Base-by-base conservation (phyloP, 1,284 basidiomycete genomes). In the Pisolithus thermaeus region DNA sequence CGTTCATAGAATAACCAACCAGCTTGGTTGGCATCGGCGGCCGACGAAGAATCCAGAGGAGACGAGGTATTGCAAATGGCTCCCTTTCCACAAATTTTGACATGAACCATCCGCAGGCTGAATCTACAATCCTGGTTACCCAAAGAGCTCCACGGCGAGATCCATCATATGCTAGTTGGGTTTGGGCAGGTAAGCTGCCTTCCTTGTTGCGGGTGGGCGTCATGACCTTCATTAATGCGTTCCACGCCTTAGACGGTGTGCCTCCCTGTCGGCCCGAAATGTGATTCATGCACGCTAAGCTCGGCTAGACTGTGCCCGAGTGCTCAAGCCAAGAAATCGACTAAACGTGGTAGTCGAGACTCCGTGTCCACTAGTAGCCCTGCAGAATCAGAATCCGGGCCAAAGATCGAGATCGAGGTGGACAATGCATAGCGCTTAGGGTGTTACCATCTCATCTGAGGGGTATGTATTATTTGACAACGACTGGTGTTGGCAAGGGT, bases 81-180 rank as follows among this genome's bases (percentile, higher is more conserved):
- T 23, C 28, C 16, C 40, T 22, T 12, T 8, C 32, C 16, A 14
- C 14, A 27, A 16, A 40, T 38, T 7, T 38, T 46, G 14, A n/a
- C 14, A 16, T 3, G 11, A 27, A 23, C 28, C 27, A n/a, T 16
- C 25, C 4, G 14, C 52, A 90, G 91, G 49, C 67, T 94, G 38
- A 95, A 94, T 62, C 75, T 97, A 3, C 84, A 97, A 67, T 92
- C 89, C 0, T 97, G 94, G 94, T 77, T 97, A 1, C 94, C 93
- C 0, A 78, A 76, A 22, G 81, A 87, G 53, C 72, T 90, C 1
- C 89, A 92, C 59, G 78, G 77, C 8, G 83, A 91, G 5, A 92
- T 97, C 60, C 96, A 96, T 65, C 86, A 87, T 48, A 69, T 93
- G 69, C 76, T 97, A 3, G 94, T 97, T 7, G 93, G 94, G 0